Base-by-base conservation (phyloP, 2,329 filamentous ascomycete species). In the Coniochaeta sp. region DNA sequence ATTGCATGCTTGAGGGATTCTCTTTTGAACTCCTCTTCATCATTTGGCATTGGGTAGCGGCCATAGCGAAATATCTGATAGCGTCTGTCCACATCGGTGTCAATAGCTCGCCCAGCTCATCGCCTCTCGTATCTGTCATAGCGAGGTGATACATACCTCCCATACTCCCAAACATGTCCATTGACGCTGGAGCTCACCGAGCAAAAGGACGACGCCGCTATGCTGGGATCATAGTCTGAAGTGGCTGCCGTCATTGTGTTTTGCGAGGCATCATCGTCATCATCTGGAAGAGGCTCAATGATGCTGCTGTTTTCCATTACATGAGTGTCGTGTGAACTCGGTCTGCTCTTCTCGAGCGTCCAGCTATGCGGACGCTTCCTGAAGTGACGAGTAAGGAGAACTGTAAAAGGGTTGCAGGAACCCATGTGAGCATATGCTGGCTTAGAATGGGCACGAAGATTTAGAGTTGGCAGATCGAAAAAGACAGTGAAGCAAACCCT, bases 11-110 rank as follows among this genome's bases (percentile, higher is more conserved):
- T 76, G 52, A 82, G 66, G 33, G 76, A 73, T 60, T 83, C 79
- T 12, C 81, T 75, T 56, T 75, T 73, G 63, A 78, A 76, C 64
- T 83, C 81, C 8, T 71, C 70, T 31, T 81, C 79, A 61, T 82
- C 80, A 64, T 82, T 82, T n/a, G 80, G 80, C 19, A 82, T 67
- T 33, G 79, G 78, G 64, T 81, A 82, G 55, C 76, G 72, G 9
- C 76, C 77, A 36, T 75, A 73, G 3, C 76, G 69, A 62, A 79
- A 79, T 33, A 73, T 74, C 65, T 82, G 79, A 64, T 81, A 82
- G 43, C 80, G 75, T 61, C 80, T 80, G 36, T 19, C 26, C 12
- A 52, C n/a, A 22, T 52, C 24, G 24, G 16, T 52, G 47, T 52
- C 40, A 36, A 26, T 17, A 33, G 57, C 55, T 56, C 40, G 6